These are phyloP conservation scores for Lithocarpus polystachyus DNA, from an alignment of 306 rosid species.

Conservation along the genomic window DNA sequence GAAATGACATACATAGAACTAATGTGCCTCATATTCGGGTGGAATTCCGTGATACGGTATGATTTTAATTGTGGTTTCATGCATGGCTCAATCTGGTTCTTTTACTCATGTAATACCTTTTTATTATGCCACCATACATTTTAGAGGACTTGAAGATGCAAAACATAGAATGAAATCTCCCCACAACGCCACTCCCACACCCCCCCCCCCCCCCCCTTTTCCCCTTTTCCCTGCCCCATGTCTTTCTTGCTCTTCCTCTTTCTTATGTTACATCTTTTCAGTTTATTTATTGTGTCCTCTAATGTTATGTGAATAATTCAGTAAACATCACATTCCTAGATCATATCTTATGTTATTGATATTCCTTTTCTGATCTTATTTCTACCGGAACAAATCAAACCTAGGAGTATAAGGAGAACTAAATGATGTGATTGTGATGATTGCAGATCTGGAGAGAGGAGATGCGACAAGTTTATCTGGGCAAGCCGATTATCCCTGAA, in stretches of 20 bases:
- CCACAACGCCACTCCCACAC: too few relatives aligned
- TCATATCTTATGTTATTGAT: neutral
- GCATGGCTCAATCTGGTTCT: neutral
- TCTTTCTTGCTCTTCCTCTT: too few relatives aligned
- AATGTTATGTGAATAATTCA: neutral
- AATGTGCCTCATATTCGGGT: constrained; percentile 96
- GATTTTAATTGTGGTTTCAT: constrained; percentile 1
- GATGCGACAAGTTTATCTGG: constrained; percentile 81
- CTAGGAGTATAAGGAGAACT: too few relatives aligned
- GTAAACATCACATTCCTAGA: neutral
- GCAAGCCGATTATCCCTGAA: constrained; percentile 50
- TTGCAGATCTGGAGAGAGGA: constrained; percentile 95
- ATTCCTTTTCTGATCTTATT: neutral
- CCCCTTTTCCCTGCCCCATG: neutral
- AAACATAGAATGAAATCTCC: neutral
- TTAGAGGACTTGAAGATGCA: neutral
- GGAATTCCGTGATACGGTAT: constrained; percentile 90
- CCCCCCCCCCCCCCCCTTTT: neutral
- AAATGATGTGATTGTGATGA: constrained; percentile 12
- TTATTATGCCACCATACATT: neutral
- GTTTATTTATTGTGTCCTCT: neutral
- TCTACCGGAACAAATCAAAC: too few relatives aligned
- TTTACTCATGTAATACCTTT: neutral
- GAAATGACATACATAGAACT: constrained; percentile 89
- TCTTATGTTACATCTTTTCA: too few relatives aligned